Evolutionary conservation across 2,329 filamentous ascomycete genomes (phyloP).

Genomic region (Scopulariopsis brevicaulis): DNA sequence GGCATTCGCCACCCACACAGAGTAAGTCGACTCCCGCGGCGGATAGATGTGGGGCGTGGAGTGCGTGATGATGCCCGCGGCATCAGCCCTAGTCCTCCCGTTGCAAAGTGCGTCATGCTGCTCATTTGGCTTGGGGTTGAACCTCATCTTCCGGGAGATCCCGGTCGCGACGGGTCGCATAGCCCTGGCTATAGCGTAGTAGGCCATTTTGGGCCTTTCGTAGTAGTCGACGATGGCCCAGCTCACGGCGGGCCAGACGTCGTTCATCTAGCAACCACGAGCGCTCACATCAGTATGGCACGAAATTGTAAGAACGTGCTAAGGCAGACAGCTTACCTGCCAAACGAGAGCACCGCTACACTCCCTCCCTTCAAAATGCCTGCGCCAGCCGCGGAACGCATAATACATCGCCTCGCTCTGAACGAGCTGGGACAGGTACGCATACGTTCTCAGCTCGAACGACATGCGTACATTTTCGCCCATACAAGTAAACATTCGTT

Average conservation of each 20-base stretch:
- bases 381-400: slow-evolving; percentile 59
- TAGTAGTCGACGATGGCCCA: slow-evolving; percentile 74
- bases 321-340: slow-evolving; percentile 31
- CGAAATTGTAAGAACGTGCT: too few relatives aligned
- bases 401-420: slow-evolving; percentile 55
- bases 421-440: slow-evolving; percentile 61
- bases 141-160: slow-evolving; percentile 45
- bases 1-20: slow-evolving; percentile 52
- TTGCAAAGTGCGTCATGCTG: slow-evolving; percentile 41
- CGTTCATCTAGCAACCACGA: slow-evolving; percentile 42
- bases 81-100: slow-evolving; percentile 35
- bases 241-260: slow-evolving; percentile 76
- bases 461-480: slow-evolving; percentile 76
- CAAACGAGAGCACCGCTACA: slow-evolving; percentile 71
- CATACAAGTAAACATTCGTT: slow-evolving; percentile 76
- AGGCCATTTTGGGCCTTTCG: slow-evolving; percentile 66
- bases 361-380: slow-evolving; percentile 67
- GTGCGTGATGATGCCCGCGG: neutral
- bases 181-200: slow-evolving; percentile 67
- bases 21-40: neutral
- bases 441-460: slow-evolving; percentile 51
- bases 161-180: slow-evolving; percentile 62
- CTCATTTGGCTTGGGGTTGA: slow-evolving; percentile 38
- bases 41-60: neutral
- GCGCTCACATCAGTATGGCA: too few relatives aligned